Percentiles rank a stretch among this genome's conserved stretches.
These are phyloP conservation scores for Pythium brachiatum DNA, from an alignment of 352 stramenopile species.

Conservation along the genomic window DNA sequence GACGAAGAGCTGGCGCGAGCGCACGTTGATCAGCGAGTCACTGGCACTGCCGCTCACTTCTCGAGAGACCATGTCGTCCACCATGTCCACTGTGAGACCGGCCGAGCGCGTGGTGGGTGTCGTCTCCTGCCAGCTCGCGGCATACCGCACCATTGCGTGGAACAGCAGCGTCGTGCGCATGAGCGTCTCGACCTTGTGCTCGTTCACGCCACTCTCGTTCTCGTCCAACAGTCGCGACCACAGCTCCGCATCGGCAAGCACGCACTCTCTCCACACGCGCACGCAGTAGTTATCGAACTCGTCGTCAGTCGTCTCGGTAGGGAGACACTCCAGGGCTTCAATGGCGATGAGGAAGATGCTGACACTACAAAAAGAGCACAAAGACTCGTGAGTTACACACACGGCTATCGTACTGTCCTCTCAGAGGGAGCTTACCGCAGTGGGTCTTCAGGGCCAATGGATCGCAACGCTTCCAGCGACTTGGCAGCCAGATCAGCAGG, in stretches of 20 bases:
- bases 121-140: constrained; percentile 20
- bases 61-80: constrained; percentile 59
- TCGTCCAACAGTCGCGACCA: constrained; percentile 57
- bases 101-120: constrained; percentile 23
- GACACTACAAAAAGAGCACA: constrained; percentile 28
- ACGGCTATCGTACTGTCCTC: neutral
- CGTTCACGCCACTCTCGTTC: constrained; percentile 52
- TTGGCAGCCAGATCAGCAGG: constrained; percentile 43
- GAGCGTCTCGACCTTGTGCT: constrained; percentile 52
- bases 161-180: constrained; percentile 79
- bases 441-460: constrained; percentile 42
- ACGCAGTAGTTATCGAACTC: constrained; percentile 49
- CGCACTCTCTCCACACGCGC: constrained; percentile 53
- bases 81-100: constrained; percentile 53
- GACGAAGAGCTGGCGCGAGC: constrained; percentile 58
- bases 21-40: constrained; percentile 47
- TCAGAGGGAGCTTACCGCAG: constrained; percentile 35
- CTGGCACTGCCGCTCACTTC: constrained; percentile 32
- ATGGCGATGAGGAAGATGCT: constrained; percentile 72
- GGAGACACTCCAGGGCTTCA: constrained; percentile 60
- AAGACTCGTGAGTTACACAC: neutral
- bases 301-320: constrained; percentile 27
- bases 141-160: constrained; percentile 54
- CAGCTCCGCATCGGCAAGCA: constrained; percentile 51
- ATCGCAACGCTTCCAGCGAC: constrained; percentile 48